phyloP scores from a whole-genome alignment of 2,329 filamentous ascomycete genomes.

The Thelonectria blattea region DNA sequence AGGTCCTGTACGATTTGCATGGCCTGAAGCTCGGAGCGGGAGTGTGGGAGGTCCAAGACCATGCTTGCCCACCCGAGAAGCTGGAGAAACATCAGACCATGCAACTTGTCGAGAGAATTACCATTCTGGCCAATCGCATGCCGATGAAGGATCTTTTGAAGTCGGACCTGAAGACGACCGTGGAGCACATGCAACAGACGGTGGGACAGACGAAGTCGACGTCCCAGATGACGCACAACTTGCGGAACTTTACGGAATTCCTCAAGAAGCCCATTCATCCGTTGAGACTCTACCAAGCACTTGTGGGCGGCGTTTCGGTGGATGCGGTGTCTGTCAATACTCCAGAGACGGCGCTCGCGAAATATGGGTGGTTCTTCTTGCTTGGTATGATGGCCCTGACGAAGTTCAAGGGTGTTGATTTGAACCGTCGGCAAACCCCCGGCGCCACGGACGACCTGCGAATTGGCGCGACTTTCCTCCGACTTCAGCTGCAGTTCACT shows the following conservation, averaged over 20 bases:
- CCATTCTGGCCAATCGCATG: slow-evolving; percentile 80
- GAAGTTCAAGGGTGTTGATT: slow-evolving; percentile 76
- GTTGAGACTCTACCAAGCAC: slow-evolving; percentile 77
- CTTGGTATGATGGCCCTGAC: slow-evolving; percentile 87
- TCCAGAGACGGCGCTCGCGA: slow-evolving; percentile 74
- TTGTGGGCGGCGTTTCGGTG: slow-evolving; percentile 77
- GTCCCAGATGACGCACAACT: slow-evolving; percentile 84
- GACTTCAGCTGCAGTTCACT: slow-evolving; percentile 82
- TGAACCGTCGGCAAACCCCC: slow-evolving; percentile 76
- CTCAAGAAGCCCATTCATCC: slow-evolving; percentile 86
- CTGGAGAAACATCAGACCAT: slow-evolving; percentile 82
- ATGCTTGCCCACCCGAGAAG: slow-evolving; percentile 77
- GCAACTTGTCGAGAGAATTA: slow-evolving; percentile 82
- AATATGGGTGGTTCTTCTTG: slow-evolving; percentile 90
- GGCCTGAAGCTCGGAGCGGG: slow-evolving; percentile 77
- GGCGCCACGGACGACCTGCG: slow-evolving; percentile 84
- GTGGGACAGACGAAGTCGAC: slow-evolving; percentile 81
- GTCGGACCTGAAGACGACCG: slow-evolving; percentile 85
- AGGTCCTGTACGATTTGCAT: slow-evolving; percentile 83
- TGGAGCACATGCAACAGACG: slow-evolving; percentile 91
- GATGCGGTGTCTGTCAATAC: slow-evolving; percentile 73
- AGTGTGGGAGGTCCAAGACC: slow-evolving; percentile 73
- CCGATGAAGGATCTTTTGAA: slow-evolving; percentile 91
- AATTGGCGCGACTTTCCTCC: slow-evolving; percentile 78
- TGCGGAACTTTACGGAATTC: slow-evolving; percentile 80